A percentile compares a stretch with the other conserved stretches of the same genome.
phyloP scores from a whole-genome alignment of 1,284 basidiomycete genomes.

The Microbotryum violaceum region DNA sequence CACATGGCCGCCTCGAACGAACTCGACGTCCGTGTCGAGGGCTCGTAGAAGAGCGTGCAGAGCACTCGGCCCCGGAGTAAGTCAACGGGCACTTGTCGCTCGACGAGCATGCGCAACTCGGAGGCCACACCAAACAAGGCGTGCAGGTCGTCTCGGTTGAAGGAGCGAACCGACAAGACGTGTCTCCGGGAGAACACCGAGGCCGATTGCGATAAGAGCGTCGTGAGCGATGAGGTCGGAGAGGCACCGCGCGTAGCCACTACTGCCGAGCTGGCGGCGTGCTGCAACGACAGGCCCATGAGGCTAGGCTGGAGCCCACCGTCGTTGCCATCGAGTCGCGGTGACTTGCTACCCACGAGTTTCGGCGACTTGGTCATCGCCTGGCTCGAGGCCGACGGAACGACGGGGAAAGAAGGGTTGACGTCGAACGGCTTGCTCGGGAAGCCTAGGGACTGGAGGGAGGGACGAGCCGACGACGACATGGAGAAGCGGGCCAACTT shows the following conservation, averaged over 20 bases:
- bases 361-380: constrained; percentile 28
- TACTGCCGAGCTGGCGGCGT: constrained; percentile 8
- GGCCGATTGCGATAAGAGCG: constrained; percentile 48
- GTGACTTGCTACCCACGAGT: constrained; percentile 18
- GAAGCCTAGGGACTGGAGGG: constrained; percentile 32
- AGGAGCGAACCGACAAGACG: constrained; percentile 91
- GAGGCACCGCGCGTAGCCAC: constrained; percentile 32
- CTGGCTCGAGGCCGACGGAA: constrained; percentile 12
- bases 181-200: constrained; percentile 71
- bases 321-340: constrained; percentile 25
- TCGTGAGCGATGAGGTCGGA: constrained; percentile 45
- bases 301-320: constrained; percentile 29
- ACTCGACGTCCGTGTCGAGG: constrained; percentile 87
- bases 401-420: constrained; percentile 38
- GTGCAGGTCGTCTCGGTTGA: constrained; percentile 82
- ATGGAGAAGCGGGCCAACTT: constrained; percentile 37
- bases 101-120: constrained; percentile 93
- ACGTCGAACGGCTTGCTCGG: constrained; percentile 25
- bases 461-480: constrained; percentile 28
- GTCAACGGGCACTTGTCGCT: constrained; percentile 81
- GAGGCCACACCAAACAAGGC: constrained; percentile 90
- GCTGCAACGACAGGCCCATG: constrained; percentile 26
- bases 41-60: constrained; percentile 96
- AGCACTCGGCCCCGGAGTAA: constrained; percentile 85
- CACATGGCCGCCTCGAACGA: constrained; percentile 99